Evolutionary conservation across 1,284 basidiomycete species (phyloP).

Genomic region (Moesziomyces sp.): DNA sequence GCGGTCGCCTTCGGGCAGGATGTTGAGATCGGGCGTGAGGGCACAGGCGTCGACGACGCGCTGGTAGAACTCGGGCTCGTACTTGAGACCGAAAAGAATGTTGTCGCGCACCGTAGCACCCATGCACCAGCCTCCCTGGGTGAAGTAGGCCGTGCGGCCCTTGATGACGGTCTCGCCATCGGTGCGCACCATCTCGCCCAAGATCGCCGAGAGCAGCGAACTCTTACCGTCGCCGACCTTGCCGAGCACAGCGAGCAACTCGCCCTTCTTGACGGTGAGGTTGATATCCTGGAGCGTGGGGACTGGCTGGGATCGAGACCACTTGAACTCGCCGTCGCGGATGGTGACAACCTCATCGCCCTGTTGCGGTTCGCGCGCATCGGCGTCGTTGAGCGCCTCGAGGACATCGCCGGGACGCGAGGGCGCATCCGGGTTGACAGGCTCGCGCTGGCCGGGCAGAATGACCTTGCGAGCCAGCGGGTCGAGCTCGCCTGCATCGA

Average conservation of each 20-base stretch:
- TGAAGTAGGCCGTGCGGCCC: constrained; percentile 76
- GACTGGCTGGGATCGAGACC: constrained; percentile 72
- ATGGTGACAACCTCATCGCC: constrained; percentile 36
- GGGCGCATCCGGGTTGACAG: constrained; percentile 20
- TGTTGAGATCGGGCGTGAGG: constrained; percentile 74
- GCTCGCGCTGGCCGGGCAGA: constrained; percentile 30
- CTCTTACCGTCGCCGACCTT: constrained; percentile 66
- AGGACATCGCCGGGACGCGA: constrained; percentile 34
- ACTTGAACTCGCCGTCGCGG: constrained; percentile 71
- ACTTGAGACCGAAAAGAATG: constrained; percentile 69
- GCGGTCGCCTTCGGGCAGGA: constrained; percentile 79
- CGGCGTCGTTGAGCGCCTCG: constrained; percentile 17
- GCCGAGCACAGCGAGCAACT: constrained; percentile 62
- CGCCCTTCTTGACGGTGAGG: constrained; percentile 49
- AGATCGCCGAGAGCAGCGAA: constrained; percentile 57
- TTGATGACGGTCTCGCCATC: constrained; percentile 59
- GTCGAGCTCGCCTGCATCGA: constrained; percentile 74
- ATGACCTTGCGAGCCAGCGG: constrained; percentile 68
- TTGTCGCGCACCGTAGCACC: constrained; percentile 77
- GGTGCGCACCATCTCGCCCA: constrained; percentile 63
- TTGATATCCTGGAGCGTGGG: constrained; percentile 54
- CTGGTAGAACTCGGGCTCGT: constrained; percentile 72
- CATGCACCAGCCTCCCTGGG: constrained; percentile 91
- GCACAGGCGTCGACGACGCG: constrained; percentile 57
- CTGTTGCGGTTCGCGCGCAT: constrained; percentile 21